phyloP scores from a whole-genome alignment of 306 rosid species.

The Acacia confusa region DNA sequence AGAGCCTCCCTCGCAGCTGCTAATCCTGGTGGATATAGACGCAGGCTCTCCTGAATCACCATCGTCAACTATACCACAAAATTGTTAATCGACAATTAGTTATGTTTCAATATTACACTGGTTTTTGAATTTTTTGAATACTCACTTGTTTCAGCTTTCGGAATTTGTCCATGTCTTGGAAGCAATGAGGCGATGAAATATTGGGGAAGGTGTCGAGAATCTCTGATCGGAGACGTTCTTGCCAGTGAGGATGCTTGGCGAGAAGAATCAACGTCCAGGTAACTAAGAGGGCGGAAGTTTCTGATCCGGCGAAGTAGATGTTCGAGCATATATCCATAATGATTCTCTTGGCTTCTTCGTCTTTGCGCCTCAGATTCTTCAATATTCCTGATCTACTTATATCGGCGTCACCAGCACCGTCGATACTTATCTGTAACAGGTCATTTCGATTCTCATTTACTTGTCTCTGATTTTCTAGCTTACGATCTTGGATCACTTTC shows the following conservation, averaged over 20 bases:
- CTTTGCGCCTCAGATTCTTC: not conserved
- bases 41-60: constrained; percentile 51
- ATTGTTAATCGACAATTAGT: not conserved
- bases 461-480: not conserved
- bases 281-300: not conserved
- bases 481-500: constrained; percentile 24
- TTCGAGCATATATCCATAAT: constrained; percentile 41
- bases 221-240: not conserved
- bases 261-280: not conserved
- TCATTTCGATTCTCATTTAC: constrained; percentile 20
- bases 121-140: not conserved
- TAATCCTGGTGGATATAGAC: constrained; percentile 30
- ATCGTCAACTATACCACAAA: constrained; percentile 28
- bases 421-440: constrained; percentile 29
- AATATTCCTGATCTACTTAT: not conserved
- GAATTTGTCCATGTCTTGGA: not conserved
- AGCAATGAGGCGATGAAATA: not conserved
- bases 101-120: not conserved
- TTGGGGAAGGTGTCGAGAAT: not conserved
- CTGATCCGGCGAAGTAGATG: constrained; percentile 16
- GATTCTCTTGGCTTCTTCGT: not conserved
- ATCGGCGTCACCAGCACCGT: not conserved
- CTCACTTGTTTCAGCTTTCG: not conserved
- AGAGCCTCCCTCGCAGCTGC: constrained; percentile 34
- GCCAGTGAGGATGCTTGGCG: not conserved